Base-by-base conservation (phyloP, 1,284 basidiomycete genomes). In the Meira nashicola region DNA sequence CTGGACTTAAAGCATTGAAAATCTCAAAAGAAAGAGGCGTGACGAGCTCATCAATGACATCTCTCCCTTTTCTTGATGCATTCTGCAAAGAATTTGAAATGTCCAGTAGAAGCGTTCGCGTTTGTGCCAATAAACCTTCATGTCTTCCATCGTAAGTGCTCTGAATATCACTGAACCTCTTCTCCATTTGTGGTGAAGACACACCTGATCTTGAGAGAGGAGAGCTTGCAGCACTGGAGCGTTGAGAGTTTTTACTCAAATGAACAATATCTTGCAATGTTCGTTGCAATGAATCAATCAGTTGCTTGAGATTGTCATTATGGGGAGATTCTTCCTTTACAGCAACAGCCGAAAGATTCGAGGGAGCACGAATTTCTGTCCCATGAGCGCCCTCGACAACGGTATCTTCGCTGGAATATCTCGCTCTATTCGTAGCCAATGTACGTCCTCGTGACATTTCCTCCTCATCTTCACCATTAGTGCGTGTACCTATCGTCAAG, bases 21-120 rank as follows among this genome's bases (percentile, higher is more conserved):
- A 72, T 57, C n/a, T 50, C 67, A 71, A 37, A 70, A 57, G 50
- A 63, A 44, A 14, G 65, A 15, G 44, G 71, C 64, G 39, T 71
- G 59, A 46, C 61, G 59, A 58, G 28, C 23, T 59, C 63, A 21
- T 60, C 58, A 15, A 63, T 41, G 12, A 54, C 59, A 53, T 49
- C 28, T n/a, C 17, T 41, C 2, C 19, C 50, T 17, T 39, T 57
- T 25, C 37, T 43, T 17, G 21, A 19, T 19, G 47, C 55, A 10
- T n/a, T 21, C 0, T 38, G 5, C 19, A 57, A 41, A 19, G 9
- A 39, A 12, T 43, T 19, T 17, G 9, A 11, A 17, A 56, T 54
- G 15, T 33, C 57, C 25, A 19, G 6, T 6, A 56, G 17, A 12
- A 56, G 43, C 8, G 55, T 47, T 11, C 41, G 9, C 9, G 28